Evolutionary conservation across 2,329 filamentous ascomycete genomes (phyloP).

Genomic region (Fusarium sulawesiense): DNA sequence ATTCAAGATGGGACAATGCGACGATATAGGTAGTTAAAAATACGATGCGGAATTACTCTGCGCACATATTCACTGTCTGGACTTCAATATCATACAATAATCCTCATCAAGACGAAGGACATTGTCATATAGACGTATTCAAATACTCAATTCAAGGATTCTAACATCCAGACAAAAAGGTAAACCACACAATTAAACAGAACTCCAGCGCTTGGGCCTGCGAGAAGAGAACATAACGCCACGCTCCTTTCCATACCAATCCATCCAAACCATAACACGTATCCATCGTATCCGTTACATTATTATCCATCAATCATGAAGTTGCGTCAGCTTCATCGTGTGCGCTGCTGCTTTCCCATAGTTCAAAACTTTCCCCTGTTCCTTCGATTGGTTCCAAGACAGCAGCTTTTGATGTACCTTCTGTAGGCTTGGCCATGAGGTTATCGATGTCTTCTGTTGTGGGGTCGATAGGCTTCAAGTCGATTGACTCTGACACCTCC

Average conservation of each 20-base stretch:
- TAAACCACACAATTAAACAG: conserved; percentile 39
- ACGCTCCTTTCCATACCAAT: conserved; percentile 12
- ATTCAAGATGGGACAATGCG: no score
- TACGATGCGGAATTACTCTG: neutral
- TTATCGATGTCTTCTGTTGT: conserved; percentile 48
- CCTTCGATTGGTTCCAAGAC: conserved; percentile 67
- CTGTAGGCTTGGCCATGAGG: conserved; percentile 53
- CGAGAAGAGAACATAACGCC: conserved; percentile 36
- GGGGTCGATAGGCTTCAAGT: conserved; percentile 37
- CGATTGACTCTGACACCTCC: neutral
- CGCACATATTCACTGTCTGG: neutral
- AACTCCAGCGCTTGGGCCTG: conserved; percentile 48
- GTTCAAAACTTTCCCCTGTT: conserved; percentile 70
- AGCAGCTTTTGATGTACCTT: conserved; percentile 57
- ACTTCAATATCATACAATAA: no score
- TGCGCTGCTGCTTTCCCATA: conserved; percentile 77
- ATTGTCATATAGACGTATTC: neutral
- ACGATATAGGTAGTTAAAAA: no score
- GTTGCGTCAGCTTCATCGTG: conserved; percentile 64
- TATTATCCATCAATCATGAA: conserved; percentile 8
- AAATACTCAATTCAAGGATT: conserved; percentile 1
- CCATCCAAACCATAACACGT: conserved; percentile 2
- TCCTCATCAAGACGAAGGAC: no score
- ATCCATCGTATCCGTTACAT: conserved; percentile 14
- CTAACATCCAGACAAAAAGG: conserved; percentile 9